Evolutionary conservation across 139 green algal genomes (phyloP).

Genomic region (Desmodesmus armatus): DNA sequence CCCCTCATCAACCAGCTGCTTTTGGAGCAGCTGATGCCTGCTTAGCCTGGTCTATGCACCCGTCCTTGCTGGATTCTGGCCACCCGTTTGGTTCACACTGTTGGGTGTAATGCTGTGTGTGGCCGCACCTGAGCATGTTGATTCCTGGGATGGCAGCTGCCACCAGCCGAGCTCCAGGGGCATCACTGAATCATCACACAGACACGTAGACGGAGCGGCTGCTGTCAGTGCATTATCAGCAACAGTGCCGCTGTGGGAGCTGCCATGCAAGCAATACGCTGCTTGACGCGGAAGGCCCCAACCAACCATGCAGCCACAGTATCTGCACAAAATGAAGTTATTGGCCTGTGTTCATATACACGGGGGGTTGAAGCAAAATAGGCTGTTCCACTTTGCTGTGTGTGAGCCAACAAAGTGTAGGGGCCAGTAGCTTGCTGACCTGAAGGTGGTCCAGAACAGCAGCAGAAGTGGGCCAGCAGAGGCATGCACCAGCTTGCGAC

Average conservation of each 20-base stretch:
- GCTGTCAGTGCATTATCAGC: background rate
- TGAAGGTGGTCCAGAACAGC: conserved; percentile 92
- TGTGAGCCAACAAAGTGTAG: conserved; percentile 3
- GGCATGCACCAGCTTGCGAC: conserved; percentile 95
- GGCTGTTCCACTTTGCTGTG: no score
- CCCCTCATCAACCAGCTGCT: no score
- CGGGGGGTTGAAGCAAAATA: no score
- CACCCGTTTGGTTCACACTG: no score
- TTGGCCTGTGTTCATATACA: no score
- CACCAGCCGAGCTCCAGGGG: conserved; percentile 61
- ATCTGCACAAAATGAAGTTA: no score
- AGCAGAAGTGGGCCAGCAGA: conserved; percentile 88
- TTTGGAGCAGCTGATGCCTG: no score
- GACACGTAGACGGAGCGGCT: background rate
- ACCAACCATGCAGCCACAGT: no score
- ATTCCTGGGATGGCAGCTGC: conserved; percentile 76
- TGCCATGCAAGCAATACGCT: background rate
- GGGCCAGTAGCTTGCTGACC: conserved; percentile 50
- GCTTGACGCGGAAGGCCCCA: background rate
- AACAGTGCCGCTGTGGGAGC: background rate
- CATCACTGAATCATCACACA: conserved; percentile 55
- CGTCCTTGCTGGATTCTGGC: no score
- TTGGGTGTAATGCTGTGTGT: no score
- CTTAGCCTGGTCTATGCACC: no score
- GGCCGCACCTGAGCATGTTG: conserved; percentile 73